Base-by-base conservation (phyloP, 192 early-diverging fungal genomes). In the Coemansia guatemalensis region DNA sequence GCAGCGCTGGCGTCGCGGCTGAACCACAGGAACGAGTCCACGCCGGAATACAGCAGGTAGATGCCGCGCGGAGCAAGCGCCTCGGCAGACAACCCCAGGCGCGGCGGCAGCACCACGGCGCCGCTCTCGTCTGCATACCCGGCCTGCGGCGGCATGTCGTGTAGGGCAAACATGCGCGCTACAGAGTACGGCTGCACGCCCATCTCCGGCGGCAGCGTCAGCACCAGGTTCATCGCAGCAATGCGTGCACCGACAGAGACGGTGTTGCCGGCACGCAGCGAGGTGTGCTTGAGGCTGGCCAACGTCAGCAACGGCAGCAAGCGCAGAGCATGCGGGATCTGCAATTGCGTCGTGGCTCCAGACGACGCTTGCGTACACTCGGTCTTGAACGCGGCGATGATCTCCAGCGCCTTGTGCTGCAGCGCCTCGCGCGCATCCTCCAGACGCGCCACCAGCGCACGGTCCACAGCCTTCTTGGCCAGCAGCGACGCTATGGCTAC, bases 371-470 rank as follows among this genome's bases (percentile, higher is more conserved):
- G 81, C 9, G 89, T 89, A 49, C 93, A 90, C 51, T 87, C 82
- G 9, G 86, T 81, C 82, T 95, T 95, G 84, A 95, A 97, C 6
- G 91, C 90, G 21, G 85, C 88, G 27, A 99, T 70, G n/a, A 99
- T 89, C 65, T 99, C 96, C 25, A 87, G 78, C 0, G 88, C 67
- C 76, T 95, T 96, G 80, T 90, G 89, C 47, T 88, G 85, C 62
- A 99, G 83, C 0, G 94, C 94, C 58, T 97, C 95, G 30, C 96
- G 85, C 8, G 95, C 95, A 78, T 96, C 94, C 63, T 97, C 96
- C 49, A 99, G 71, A 55, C 93, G 92, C 7, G 92, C 88, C 21
- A 86, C 85, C 53, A 97, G 72, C 5, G 86, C 88, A 29, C 94
- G 85, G 60, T 99, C 95, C 11, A 95, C 91, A 48, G 91, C 93